Conservation (phyloP, 2,329 filamentous ascomycete species). For the Lachnellula hyalina region DNA sequence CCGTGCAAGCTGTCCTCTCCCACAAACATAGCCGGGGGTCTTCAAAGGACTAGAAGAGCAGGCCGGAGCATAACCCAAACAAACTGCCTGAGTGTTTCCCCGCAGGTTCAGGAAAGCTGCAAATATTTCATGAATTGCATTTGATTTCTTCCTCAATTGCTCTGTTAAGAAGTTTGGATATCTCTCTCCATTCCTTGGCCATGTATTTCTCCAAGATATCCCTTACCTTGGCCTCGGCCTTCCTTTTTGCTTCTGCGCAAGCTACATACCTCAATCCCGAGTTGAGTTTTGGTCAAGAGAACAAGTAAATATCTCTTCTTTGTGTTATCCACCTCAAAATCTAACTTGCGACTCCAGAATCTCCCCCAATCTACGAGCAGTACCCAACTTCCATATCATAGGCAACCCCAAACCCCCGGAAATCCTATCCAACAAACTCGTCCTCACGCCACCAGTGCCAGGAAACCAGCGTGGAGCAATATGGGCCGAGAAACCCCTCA, state of each 20-base stretch:
- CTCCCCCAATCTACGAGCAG: slow-evolving; percentile 26
- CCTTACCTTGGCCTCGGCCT: slow-evolving; percentile 20
- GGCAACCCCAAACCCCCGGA: slow-evolving; percentile 49
- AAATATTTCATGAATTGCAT: slow-evolving; percentile 3
- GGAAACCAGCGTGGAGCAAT: slow-evolving; percentile 79
- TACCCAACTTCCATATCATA: slow-evolving; percentile 29
- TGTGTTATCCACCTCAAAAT: background rate
- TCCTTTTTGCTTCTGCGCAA: slow-evolving; percentile 26
- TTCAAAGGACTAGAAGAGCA: slow-evolving; percentile 9
- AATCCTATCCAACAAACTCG: slow-evolving; percentile 79
- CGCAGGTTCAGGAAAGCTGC: background rate
- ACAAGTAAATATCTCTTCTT: slow-evolving; percentile 22
- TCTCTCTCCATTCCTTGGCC: background rate
- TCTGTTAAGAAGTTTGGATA: slow-evolving; percentile 8
- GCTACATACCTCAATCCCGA: slow-evolving; percentile 30
- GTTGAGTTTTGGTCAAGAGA: slow-evolving; percentile 41
- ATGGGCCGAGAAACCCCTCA: slow-evolving; percentile 65
- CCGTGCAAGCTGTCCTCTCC: slow-evolving; percentile 28
- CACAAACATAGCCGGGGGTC: slow-evolving; percentile 9
- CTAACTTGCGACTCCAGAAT: slow-evolving; percentile 22
- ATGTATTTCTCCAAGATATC: slow-evolving; percentile 23
- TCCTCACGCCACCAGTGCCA: slow-evolving; percentile 83
- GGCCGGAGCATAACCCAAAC: background rate
- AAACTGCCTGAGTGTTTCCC: slow-evolving; percentile 6
- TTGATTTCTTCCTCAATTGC: slow-evolving; percentile 1